Conservation (phyloP, 495 filamentous ascomycete species). For the Apiosordaria backusii region DNA sequence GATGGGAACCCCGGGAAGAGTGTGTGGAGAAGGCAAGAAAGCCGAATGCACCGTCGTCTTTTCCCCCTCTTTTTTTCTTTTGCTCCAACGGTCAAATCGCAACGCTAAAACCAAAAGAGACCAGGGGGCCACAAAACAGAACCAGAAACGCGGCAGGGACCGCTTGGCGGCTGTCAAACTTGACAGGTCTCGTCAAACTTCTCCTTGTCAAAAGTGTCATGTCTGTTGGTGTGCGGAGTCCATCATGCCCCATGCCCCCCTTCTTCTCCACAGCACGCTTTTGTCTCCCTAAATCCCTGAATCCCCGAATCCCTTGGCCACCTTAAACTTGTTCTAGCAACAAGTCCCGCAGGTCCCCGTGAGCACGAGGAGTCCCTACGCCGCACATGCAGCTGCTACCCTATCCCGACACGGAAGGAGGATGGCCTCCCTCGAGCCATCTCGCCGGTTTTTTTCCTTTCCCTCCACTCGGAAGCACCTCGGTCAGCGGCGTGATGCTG, state of each 20-base stretch:
- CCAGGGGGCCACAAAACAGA: too few relatives aligned
- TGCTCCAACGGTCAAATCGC: conserved; percentile 10
- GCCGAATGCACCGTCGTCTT: neutral
- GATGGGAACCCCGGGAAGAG: neutral
- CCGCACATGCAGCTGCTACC: neutral
- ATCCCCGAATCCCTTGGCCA: neutral
- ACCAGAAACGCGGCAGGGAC: conserved; percentile 7
- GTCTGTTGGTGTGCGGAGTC: neutral
- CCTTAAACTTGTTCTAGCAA: neutral
- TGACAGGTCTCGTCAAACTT: conserved; percentile 8
- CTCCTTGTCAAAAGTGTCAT: conserved; percentile 5
- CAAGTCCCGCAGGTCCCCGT: neutral
- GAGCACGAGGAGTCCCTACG: neutral
- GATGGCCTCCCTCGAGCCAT: neutral
- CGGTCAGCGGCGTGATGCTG: neutral
- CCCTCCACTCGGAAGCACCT: conserved; percentile 1
- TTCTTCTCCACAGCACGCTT: conserved; percentile 3
- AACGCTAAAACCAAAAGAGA: neutral
- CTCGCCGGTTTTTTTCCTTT: neutral
- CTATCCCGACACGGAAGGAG: conserved; percentile 6
- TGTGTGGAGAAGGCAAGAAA: neutral
- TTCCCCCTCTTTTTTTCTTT: conserved; percentile 1
- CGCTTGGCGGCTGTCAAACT: conserved; percentile 4
- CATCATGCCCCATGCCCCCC: neutral
- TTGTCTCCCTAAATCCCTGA: too few relatives aligned